A percentile compares a stretch with the other conserved stretches of the same genome.
These are phyloP conservation scores for Quercus gilva DNA, from an alignment of 306 rosid species.

Conservation along the genomic window DNA sequence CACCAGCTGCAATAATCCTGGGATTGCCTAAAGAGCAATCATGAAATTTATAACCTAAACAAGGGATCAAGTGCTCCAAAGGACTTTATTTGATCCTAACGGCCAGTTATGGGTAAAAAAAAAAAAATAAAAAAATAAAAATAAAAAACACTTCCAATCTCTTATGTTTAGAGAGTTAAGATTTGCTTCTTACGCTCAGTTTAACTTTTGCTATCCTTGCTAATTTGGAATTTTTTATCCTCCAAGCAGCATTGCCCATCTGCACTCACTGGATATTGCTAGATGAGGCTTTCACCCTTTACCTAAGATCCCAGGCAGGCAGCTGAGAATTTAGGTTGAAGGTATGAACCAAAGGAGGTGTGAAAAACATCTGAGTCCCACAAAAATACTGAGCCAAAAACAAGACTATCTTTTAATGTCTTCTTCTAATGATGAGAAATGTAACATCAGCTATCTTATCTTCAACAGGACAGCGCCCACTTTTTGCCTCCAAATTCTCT, in stretches of 20 bases:
- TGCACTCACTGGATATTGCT: too few relatives aligned
- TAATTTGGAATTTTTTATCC: too few relatives aligned
- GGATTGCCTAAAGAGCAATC: not conserved
- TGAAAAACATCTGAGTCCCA: too few relatives aligned
- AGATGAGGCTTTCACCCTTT: too few relatives aligned
- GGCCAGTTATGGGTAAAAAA: not conserved
- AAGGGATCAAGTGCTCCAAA: not conserved
- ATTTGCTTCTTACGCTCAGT: too few relatives aligned
- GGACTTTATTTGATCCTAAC: not conserved
- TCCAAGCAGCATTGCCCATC: too few relatives aligned
- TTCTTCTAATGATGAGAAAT: not conserved
- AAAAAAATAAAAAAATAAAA: too few relatives aligned
- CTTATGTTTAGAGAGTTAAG: not conserved
- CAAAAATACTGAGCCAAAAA: not conserved
- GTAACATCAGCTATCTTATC: not conserved
- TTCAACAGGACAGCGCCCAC: not conserved
- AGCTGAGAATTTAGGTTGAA: too few relatives aligned
- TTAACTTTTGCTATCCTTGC: too few relatives aligned
- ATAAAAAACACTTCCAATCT: not conserved
- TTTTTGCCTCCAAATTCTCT: not conserved
- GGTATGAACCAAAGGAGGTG: too few relatives aligned
- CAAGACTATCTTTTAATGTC: not conserved
- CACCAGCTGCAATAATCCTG: not conserved
- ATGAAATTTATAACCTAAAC: not conserved
- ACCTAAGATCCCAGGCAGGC: too few relatives aligned